Conservation (phyloP, 176 grass and related monocot species). For the Bromus sterilis region DNA sequence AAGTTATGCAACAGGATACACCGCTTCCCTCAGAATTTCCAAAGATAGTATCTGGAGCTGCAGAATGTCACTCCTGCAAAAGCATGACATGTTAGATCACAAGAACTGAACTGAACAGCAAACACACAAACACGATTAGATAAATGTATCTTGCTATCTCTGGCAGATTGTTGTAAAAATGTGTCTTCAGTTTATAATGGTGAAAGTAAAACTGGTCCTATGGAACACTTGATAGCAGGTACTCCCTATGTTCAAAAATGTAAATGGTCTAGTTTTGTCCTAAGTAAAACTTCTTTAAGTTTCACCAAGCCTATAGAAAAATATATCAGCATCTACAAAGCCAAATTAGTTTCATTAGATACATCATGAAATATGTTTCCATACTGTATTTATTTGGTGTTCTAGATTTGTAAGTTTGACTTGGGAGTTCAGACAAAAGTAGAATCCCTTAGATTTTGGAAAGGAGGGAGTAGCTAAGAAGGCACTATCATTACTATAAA, state of each 20-base stretch:
- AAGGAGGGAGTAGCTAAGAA: neutral
- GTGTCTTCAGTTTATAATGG: constrained; percentile 1
- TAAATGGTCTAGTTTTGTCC: neutral
- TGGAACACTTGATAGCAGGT: neutral
- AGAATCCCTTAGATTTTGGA: neutral
- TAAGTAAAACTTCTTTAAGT: neutral
- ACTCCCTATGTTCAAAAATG: neutral
- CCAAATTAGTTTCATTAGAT: neutral
- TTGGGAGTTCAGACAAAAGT: neutral
- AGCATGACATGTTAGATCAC: constrained; percentile 28
- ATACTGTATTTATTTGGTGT: neutral
- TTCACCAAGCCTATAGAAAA: neutral
- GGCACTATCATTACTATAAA: neutral
- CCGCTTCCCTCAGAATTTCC: constrained; percentile 93
- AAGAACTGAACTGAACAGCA: constrained; percentile 7
- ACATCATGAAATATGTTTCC: neutral
- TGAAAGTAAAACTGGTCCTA: constrained; percentile 23
- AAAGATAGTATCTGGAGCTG: constrained; percentile 87
- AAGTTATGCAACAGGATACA: constrained; percentile 59
- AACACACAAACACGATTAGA: neutral
- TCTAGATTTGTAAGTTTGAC: neutral
- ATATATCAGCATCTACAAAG: neutral
- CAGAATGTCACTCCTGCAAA: constrained; percentile 83
- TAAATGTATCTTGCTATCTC: neutral
- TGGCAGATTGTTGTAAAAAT: constrained; percentile 1